Percentiles rank a stretch among this genome's conserved stretches.
phyloP scores from a whole-genome alignment of 1,139 yeast genomes.

The Wickerhamiella pararugosa region DNA sequence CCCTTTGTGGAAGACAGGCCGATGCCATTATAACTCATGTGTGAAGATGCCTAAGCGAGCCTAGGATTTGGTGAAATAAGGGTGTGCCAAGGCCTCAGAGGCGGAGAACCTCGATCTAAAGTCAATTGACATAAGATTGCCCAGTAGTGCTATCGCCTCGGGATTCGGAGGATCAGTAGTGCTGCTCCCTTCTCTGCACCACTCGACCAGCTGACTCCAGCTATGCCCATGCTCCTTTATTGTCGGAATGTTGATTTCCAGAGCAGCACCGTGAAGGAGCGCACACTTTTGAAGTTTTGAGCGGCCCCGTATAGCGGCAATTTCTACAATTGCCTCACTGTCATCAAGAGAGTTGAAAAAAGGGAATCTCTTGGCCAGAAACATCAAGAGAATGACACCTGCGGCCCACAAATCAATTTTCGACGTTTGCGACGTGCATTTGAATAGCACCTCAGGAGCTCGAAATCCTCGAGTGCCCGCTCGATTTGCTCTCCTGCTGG shows the following conservation, averaged over 20 bases:
- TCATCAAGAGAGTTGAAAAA: slow-evolving; percentile 80
- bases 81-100: slow-evolving; percentile 37
- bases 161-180: slow-evolving; percentile 8
- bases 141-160: slow-evolving; percentile 37
- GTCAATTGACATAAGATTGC: slow-evolving; percentile 42
- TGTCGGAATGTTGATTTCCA: slow-evolving; percentile 49
- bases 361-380: slow-evolving; percentile 63
- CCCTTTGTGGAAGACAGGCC: slow-evolving; percentile 56
- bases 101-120: slow-evolving; percentile 42
- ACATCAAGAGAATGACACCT: slow-evolving; percentile 67
- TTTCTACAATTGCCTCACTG: slow-evolving; percentile 75
- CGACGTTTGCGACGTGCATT: slow-evolving; percentile 71
- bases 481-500: slow-evolving; percentile 86
- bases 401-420: slow-evolving; percentile 88
- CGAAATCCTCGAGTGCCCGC: slow-evolving; percentile 97
- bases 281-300: slow-evolving; percentile 66
- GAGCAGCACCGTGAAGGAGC: slow-evolving; percentile 72
- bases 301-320: slow-evolving; percentile 70
- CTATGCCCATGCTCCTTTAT: slow-evolving; percentile 25
- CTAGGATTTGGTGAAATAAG: slow-evolving; percentile 30
- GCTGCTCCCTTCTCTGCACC: slow-evolving; percentile 25
- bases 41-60: neutral
- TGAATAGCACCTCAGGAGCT: slow-evolving; percentile 85
- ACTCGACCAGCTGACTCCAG: slow-evolving; percentile 26
- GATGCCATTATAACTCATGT: slow-evolving; percentile 53